Base-by-base conservation (phyloP, 108 stramenopile species). In the Pseudonitzschia pungens region DNA sequence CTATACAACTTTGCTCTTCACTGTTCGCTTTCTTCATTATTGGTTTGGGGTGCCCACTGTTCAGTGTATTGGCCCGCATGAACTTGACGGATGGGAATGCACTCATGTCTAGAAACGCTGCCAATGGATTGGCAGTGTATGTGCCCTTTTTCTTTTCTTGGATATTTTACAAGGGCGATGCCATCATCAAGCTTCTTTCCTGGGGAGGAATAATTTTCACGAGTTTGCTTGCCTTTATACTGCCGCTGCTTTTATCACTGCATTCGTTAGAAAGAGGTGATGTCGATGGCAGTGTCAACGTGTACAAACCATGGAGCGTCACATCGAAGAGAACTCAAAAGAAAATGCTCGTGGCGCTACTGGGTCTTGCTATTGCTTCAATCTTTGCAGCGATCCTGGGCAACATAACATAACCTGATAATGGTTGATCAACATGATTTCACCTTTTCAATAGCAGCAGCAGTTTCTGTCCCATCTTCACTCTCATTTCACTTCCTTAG, bases 11-110 rank as follows among this genome's bases (percentile, higher is more conserved):
- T 21, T 78, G 78, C 21, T 71, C 84, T 28, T 75, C 69, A 20
- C 14, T 87, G 1, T 93, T 90, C 74, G 84, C 84, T 24, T 86
- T 93, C 51, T 81, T 87, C 71, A 93, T 90, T 51, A 85, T 93
- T 56, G 92, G 89, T 20, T 60, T 87, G 43, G 89, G 89, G 12
- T 79, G 87, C 44, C 92, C 92, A 18, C 71, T 93, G 18, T 90
- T 89, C 65, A 82, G 76, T 45, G 82, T 89, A 21, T 44, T 89
- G 52, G 78, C 82, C 20, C 60, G 88, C 40, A 76, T 84, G 76
- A 85, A 81, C 66, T 55, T 89, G n/a, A 77, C 78, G 6, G 54
- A 55, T 55, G 75, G 83, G 26, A 80, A 77, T 24, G 78, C 77
- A 12, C 32, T 84, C n/a, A 76, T 82, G 64, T 73, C 70, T 14